Percentiles rank a stretch among this genome's conserved stretches.
Evolutionary conservation across 768 basidiomycete genomes (phyloP).

Genomic region (Leccinum disarticulatum): DNA sequence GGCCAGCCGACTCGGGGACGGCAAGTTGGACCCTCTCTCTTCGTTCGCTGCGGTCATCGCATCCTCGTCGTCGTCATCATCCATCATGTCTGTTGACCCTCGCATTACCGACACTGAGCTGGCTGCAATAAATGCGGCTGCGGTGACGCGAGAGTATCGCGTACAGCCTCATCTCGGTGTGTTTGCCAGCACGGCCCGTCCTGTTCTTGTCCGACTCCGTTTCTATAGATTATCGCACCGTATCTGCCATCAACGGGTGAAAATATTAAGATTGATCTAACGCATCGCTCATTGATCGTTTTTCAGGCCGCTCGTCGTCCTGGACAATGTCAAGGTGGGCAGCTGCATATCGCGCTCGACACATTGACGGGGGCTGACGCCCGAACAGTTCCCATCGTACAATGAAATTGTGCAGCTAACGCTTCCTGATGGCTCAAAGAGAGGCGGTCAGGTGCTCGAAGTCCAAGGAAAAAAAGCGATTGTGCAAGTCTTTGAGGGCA

Average conservation of each 20-base stretch:
- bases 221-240: conserved; percentile 88
- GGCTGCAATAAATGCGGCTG: conserved; percentile 82
- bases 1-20: conserved; percentile 8
- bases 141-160: conserved; percentile 84
- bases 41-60: background rate
- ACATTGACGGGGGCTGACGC: conserved; percentile 14
- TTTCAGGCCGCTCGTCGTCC: conserved; percentile 86
- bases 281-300: conserved; percentile 9
- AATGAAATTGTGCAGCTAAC: conserved; percentile 98
- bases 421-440: conserved; percentile 90
- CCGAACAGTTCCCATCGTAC: conserved; percentile 85
- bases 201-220: conserved; percentile 9
- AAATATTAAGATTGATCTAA: conserved; percentile 22
- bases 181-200: conserved; percentile 8
- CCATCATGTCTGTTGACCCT: conserved; percentile 45
- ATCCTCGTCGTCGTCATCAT: background rate
- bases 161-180: conserved; percentile 88
- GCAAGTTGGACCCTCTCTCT: conserved; percentile 3
- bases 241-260: conserved; percentile 97
- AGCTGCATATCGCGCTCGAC: conserved; percentile 1
- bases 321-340: conserved; percentile 96
- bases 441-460: conserved; percentile 97
- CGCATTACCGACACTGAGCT: conserved; percentile 71
- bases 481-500: conserved; percentile 99
- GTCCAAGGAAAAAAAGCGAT: conserved; percentile 99